Evolutionary conservation across 108 stramenopile species (phyloP), one percentile per base, ranked within the genome.

Genomic region (Aurantiochytrium sp.): DNA sequence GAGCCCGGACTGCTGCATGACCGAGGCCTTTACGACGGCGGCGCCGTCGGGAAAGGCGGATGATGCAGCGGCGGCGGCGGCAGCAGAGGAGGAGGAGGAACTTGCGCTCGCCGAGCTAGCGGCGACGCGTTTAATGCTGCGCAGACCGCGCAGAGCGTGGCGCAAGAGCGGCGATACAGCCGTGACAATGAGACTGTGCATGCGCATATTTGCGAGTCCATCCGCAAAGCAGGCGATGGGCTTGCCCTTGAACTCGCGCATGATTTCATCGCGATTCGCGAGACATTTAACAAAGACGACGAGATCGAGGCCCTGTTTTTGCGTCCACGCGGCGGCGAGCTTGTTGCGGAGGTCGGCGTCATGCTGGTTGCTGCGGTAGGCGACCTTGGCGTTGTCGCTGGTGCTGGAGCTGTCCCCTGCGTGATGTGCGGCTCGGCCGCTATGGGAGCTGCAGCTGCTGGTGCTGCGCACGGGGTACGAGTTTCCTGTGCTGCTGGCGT

Each of bases 171-270:
- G 76, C 23, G 76, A 83, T 45, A 83, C 16, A 6, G 76, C 45
- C 49, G 76, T 23, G n/a, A 83, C 76, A 8, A 83, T 45, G 49
- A 47, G n/a, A 42, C 64, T 69, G 51, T 83, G 76, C 76, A 83
- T 83, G 76, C 76, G 76, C 76, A 83, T 53, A 12, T 53, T 53
- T 6, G 76, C 76, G 49, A 83, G 76, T 6, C 76, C 76, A 35
- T 83, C 76, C 45, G 45, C 76, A 23, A 53, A 83, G 76, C 51
- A 83, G 3, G 76, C 51, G 25, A 83, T 53, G 45, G 76, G 76
- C 76, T 12, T 47, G n/a, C 76, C 76, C 51, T 83, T 83, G 76
- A 83, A 83, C 23, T 83, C 76, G n/a, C 51, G 49, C 76, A 83
- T 25, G 51, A 83, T 25, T 14, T 83, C 76, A 14, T 83, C 51